phyloP scores from a whole-genome alignment of 1,284 basidiomycete species.

The Cryptococcus wingfieldii region DNA sequence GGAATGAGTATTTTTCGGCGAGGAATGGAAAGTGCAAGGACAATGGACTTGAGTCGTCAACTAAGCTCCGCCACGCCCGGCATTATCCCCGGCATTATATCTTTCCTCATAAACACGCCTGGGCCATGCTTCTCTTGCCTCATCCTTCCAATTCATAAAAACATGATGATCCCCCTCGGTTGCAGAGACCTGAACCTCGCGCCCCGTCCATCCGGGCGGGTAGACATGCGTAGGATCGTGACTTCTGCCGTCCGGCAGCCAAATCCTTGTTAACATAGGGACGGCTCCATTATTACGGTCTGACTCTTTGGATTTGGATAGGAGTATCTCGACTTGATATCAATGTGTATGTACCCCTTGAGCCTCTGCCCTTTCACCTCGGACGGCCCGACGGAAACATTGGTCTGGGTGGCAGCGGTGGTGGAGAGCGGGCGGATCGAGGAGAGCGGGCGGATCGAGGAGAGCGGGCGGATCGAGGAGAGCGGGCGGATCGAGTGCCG shows the following conservation, averaged over 20 bases:
- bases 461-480: too few species aligned
- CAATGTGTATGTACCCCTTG: slow-evolving; percentile 1
- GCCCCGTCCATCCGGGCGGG: slow-evolving; percentile 3
- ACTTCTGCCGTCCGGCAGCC: slow-evolving; percentile 22
- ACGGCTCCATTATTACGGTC: slow-evolving; percentile 15
- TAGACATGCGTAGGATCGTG: slow-evolving; percentile 10
- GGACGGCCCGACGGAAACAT: not conserved
- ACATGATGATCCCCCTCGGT: slow-evolving; percentile 19
- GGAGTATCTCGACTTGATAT: not conserved
- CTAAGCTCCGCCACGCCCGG: not conserved
- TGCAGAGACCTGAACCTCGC: slow-evolving; percentile 19
- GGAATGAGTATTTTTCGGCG: not conserved
- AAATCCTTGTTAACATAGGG: slow-evolving; percentile 21
- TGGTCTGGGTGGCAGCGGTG: not conserved
- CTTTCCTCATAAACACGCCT: not conserved
- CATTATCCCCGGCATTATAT: not conserved
- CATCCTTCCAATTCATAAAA: slow-evolving; percentile 19
- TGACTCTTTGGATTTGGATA: slow-evolving; percentile 12
- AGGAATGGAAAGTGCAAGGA: not conserved
- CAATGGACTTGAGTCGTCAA: not conserved
- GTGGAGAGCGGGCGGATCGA: slow-evolving; percentile 56
- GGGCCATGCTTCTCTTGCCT: not conserved
- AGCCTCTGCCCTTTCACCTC: slow-evolving; percentile 1
- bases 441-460: too few species aligned
- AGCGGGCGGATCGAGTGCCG: slow-evolving; percentile 57